Evolutionary conservation across 176 grass and related monocot genomes (phyloP).

Genomic region (Thinopyrum elongatum): DNA sequence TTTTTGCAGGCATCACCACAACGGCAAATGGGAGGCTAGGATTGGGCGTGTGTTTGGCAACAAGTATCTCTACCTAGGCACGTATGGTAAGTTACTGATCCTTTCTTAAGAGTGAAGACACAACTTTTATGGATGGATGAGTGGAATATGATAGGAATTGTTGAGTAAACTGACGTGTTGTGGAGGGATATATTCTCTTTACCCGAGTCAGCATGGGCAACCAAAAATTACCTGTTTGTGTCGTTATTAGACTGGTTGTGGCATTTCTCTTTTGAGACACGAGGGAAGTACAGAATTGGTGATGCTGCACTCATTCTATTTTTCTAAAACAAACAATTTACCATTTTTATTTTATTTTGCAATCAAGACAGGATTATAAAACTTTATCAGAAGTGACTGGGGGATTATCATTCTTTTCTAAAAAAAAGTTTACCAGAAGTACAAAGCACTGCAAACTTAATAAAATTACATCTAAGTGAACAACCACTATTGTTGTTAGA

Average conservation of each 20-base stretch:
- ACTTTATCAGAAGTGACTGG: no score
- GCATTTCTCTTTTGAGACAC: neutral
- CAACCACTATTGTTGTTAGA: no score
- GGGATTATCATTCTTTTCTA: no score
- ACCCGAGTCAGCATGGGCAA: neutral
- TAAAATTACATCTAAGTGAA: no score
- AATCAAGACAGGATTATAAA: no score
- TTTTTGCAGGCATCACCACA: conserved; percentile 55
- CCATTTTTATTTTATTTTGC: no score
- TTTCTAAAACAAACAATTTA: neutral
- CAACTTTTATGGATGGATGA: neutral
- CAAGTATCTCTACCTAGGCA: conserved; percentile 73
- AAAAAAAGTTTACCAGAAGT: no score
- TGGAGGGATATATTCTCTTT: conserved; percentile 27
- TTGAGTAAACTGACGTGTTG: neutral
- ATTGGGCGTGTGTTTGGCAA: conserved; percentile 60
- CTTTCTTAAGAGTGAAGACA: neutral
- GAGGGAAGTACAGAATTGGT: neutral
- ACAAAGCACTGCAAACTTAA: no score
- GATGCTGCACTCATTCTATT: neutral
- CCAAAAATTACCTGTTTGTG: neutral
- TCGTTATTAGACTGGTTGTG: neutral
- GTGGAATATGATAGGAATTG: neutral
- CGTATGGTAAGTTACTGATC: conserved; percentile 32
- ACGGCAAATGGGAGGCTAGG: conserved; percentile 67